Percentiles rank a stretch among this genome's conserved stretches.
phyloP scores from a whole-genome alignment of 2,329 filamentous ascomycete species.

The Cercospora janseana region DNA sequence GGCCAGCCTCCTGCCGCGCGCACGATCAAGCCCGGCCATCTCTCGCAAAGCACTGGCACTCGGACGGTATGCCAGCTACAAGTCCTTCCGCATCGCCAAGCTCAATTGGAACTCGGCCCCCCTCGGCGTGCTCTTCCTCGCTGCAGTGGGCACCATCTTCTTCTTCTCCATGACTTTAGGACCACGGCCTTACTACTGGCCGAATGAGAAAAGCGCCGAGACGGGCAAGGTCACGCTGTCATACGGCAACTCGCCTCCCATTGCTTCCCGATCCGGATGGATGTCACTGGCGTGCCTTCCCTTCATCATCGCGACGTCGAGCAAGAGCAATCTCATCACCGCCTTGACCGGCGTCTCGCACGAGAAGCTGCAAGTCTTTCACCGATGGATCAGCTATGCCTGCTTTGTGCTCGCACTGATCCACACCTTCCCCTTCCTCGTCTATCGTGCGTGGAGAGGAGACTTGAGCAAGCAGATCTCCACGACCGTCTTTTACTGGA shows the following conservation, averaged over 20 bases:
- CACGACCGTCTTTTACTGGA: conserved; percentile 53
- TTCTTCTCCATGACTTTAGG: conserved; percentile 44
- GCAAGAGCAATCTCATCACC: conserved; percentile 58
- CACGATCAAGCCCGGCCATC: background rate
- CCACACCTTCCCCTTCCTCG: conserved; percentile 61
- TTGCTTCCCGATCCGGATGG: conserved; percentile 54
- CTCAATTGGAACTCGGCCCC: conserved; percentile 47
- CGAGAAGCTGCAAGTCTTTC: conserved; percentile 58
- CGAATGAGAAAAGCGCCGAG: conserved; percentile 20
- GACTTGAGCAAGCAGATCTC: conserved; percentile 51
- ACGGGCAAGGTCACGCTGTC: conserved; percentile 14
- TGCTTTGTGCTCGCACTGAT: conserved; percentile 58
- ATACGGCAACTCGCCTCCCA: conserved; percentile 54
- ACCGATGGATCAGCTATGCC: conserved; percentile 55
- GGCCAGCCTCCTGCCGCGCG: conserved; percentile 6
- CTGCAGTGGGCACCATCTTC: conserved; percentile 45
- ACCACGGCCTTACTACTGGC: conserved; percentile 57
- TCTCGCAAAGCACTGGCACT: conserved; percentile 37
- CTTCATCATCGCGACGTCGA: conserved; percentile 45
- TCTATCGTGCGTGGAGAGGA: conserved; percentile 51
- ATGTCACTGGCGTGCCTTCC: conserved; percentile 54
- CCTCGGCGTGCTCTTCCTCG: conserved; percentile 46
- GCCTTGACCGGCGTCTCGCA: conserved; percentile 55
- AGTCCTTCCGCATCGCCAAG: conserved; percentile 37
- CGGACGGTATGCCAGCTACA: conserved; percentile 46